A percentile compares a stretch with the other conserved stretches of the same genome.
phyloP scores from a whole-genome alignment of 2,329 filamentous ascomycete species.

The Fusarium keratoplasticum region DNA sequence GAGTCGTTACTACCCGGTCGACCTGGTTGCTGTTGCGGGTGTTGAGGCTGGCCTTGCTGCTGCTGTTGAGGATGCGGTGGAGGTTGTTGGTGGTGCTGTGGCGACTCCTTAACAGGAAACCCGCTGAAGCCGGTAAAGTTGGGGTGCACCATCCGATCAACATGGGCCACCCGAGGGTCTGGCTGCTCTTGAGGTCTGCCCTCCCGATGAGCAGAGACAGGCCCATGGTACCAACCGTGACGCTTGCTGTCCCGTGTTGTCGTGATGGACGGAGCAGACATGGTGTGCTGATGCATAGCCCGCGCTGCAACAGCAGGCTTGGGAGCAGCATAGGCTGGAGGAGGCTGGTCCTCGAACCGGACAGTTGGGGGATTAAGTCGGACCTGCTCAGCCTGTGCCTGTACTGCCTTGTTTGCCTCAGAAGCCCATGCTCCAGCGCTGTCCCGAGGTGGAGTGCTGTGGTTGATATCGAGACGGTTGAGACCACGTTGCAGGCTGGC shows the following conservation, averaged over 20 bases:
- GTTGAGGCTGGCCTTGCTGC: conserved; percentile 24
- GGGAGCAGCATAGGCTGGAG: conserved; percentile 48
- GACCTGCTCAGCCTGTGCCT: conserved; percentile 65
- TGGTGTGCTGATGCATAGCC: conserved; percentile 66
- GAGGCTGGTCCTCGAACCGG: conserved; percentile 64
- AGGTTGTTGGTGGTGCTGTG: conserved; percentile 45
- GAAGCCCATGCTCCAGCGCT: conserved; percentile 67
- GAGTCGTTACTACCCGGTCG: conserved; percentile 47
- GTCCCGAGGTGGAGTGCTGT: conserved; percentile 63
- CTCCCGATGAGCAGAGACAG: conserved; percentile 54
- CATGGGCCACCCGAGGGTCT: conserved; percentile 55
- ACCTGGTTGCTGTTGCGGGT: conserved; percentile 47
- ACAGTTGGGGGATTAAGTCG: conserved; percentile 61
- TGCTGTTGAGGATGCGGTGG: conserved; percentile 27
- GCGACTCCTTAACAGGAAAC: conserved; percentile 56
- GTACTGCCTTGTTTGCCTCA: conserved; percentile 66
- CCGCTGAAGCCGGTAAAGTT: conserved; percentile 65
- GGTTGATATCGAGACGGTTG: conserved; percentile 73
- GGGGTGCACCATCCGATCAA: conserved; percentile 69
- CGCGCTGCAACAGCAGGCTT: conserved; percentile 46
- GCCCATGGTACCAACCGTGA: conserved; percentile 78
- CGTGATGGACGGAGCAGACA: conserved; percentile 68
- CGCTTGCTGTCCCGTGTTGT: conserved; percentile 72
- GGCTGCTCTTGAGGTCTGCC: conserved; percentile 44
- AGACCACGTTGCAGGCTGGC: conserved; percentile 74